phyloP scores from a whole-genome alignment of 352 stramenopile species.

The Pythium phragmiticola region DNA sequence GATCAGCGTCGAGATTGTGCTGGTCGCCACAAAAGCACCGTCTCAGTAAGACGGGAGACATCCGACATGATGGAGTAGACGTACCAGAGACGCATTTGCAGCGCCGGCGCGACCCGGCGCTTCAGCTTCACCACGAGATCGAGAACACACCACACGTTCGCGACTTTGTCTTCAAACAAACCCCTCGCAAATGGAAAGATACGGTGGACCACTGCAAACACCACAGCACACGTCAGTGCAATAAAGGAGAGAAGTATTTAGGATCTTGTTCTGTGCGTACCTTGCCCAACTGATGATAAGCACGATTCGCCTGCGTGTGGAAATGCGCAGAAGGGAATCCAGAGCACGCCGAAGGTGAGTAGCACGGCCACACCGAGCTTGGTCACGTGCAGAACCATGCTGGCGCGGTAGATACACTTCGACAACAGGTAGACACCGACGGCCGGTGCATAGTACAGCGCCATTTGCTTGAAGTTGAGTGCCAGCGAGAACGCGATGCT shows the following conservation, averaged over 20 bases:
- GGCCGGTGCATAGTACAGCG: constrained; percentile 96
- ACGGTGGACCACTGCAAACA: constrained; percentile 76
- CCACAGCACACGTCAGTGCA: background rate
- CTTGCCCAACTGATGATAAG: constrained; percentile 62
- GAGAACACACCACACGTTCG: constrained; percentile 95
- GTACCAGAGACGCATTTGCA: constrained; percentile 80
- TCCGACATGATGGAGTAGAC: background rate
- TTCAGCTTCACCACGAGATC: constrained; percentile 82
- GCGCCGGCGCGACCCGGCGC: constrained; percentile 37
- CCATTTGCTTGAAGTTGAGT: constrained; percentile 99
- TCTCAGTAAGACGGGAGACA: background rate
- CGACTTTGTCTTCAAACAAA: constrained; percentile 98
- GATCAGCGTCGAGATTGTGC: constrained; percentile 75
- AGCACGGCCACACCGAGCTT: constrained; percentile 89
- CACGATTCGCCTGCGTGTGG: constrained; percentile 43
- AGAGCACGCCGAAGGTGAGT: constrained; percentile 88
- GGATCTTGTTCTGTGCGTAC: constrained; percentile 21
- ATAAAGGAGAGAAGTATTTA: background rate
- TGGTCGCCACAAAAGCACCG: constrained; percentile 14
- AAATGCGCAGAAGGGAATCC: constrained; percentile 87
- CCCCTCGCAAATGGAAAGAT: constrained; percentile 96
- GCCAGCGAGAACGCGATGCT: constrained; percentile 91
- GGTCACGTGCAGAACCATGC: constrained; percentile 50
- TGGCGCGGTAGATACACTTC: constrained; percentile 70
- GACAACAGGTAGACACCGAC: constrained; percentile 93